Evolutionary conservation across 2,329 filamentous ascomycete species (phyloP).

Genomic region (Xylariaceae sp.): DNA sequence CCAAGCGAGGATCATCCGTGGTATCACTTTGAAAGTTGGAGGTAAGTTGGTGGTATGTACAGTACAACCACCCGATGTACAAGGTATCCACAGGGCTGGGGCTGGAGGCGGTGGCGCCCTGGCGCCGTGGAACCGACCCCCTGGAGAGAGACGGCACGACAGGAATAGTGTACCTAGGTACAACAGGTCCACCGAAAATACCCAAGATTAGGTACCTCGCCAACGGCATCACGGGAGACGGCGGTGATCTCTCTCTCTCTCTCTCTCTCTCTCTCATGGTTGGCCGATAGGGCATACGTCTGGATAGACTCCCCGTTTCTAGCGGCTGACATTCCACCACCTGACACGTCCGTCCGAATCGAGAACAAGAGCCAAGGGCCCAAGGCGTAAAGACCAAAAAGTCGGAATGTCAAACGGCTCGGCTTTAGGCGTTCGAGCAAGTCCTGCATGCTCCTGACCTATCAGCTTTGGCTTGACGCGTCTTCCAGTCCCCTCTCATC

Average conservation of each 20-base stretch:
- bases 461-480: constrained; percentile 8
- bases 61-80: neutral
- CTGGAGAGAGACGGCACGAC: too few relatives aligned
- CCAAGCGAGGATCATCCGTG: constrained; percentile 7
- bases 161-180: too few relatives aligned
- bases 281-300: too few relatives aligned
- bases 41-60: neutral
- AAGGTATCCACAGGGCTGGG: constrained; percentile 14
- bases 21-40: neutral
- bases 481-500: neutral
- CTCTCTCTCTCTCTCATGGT: too few relatives aligned
- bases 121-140: constrained; percentile 6
- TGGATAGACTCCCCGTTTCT: neutral
- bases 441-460: constrained; percentile 14
- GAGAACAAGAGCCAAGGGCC: too few relatives aligned
- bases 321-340: neutral
- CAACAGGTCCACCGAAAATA: too few relatives aligned
- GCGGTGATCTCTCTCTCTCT: too few relatives aligned
- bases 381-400: neutral
- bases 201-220: too few relatives aligned
- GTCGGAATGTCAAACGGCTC: constrained; percentile 4
- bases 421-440: constrained; percentile 17
- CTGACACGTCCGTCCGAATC: neutral
- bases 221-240: too few relatives aligned
- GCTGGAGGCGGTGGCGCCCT: too few relatives aligned